Base-by-base conservation (phyloP, 1,139 yeast genomes). In the Meyerozyma elateridarum region DNA sequence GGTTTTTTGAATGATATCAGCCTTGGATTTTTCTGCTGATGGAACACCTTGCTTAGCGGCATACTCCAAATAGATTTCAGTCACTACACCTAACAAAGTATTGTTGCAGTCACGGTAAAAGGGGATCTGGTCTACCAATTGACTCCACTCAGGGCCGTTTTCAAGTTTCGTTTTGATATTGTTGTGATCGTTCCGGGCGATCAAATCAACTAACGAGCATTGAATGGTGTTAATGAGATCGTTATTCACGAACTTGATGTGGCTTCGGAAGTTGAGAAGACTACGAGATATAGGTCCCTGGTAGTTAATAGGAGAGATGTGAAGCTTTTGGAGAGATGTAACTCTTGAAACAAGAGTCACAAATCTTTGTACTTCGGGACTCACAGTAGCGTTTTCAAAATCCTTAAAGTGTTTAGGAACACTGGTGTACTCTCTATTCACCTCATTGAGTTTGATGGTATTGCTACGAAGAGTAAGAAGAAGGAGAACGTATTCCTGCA, bases 231-330 rank as follows among this genome's bases (percentile, higher is more conserved):
- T 78, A 36, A 76, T 70, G 28, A 79, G 54, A 30, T 69, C 68
- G 13, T 56, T 57, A 22, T 70, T 67, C 31, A 83, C 58, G 33
- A 74, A 73, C 36, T 76, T 70, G 31, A 81, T 54, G 37, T 79
- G 78, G 11, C 88, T 80, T 49, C 91, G 73, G 51, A 82, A 84
- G 27, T 74, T 67, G 35, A 82, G 60, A 22, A 84, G 62, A 33
- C 71, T 68, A 39, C 82, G 69, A 15, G 85, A 81, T 27, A 83
- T 62, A 4, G 91, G 89, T 0, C 91, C 91, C 36, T 75, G 74
- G 49, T 79, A 68, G 40, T 76, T 77, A 21, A 73, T 69, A 4
- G 83, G 79, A 15, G 78, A 76, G 14, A 71, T 64, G 27, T 64
- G 54, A 26, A 79, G 60, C 40, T 66, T 68, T 37, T 74, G 69